Evolutionary conservation across 1,284 basidiomycete species (phyloP).

Genomic region (Limonomyces culmigenus): DNA sequence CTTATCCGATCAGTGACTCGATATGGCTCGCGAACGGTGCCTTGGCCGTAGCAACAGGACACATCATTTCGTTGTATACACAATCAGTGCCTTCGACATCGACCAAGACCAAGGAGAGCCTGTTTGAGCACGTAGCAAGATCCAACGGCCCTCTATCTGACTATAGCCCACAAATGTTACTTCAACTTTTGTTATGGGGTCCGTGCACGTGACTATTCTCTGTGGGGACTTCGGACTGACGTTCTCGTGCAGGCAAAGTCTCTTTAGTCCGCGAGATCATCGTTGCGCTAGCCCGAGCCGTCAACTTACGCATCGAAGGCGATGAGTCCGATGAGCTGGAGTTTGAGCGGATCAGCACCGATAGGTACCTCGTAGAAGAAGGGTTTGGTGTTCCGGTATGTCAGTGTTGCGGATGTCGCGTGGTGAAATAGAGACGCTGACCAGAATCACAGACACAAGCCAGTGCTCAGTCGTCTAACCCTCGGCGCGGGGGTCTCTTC

Average conservation of each 20-base stretch:
- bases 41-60: constrained; percentile 59
- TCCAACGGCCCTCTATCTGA: constrained; percentile 75
- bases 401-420: too few relatives aligned
- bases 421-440: too few relatives aligned
- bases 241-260: constrained; percentile 42
- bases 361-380: too few relatives aligned
- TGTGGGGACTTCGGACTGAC: neutral
- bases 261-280: constrained; percentile 74
- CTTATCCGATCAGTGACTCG: constrained; percentile 67
- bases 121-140: constrained; percentile 71
- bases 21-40: constrained; percentile 77
- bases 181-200: constrained; percentile 91
- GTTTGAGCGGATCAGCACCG: too few relatives aligned
- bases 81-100: constrained; percentile 13
- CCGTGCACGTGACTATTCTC: constrained; percentile 12
- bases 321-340: neutral
- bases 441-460: too few relatives aligned
- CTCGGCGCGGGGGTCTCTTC: too few relatives aligned
- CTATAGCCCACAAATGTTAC: constrained; percentile 81
- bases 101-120: constrained; percentile 15
- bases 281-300: constrained; percentile 36
- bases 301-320: constrained; percentile 11
- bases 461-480: too few relatives aligned
- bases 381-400: too few relatives aligned
- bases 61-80: constrained; percentile 62